These are phyloP conservation scores for Pinguiococcus pyrenoidosus DNA, from an alignment of 108 stramenopile genomes.

Conservation along the genomic window DNA sequence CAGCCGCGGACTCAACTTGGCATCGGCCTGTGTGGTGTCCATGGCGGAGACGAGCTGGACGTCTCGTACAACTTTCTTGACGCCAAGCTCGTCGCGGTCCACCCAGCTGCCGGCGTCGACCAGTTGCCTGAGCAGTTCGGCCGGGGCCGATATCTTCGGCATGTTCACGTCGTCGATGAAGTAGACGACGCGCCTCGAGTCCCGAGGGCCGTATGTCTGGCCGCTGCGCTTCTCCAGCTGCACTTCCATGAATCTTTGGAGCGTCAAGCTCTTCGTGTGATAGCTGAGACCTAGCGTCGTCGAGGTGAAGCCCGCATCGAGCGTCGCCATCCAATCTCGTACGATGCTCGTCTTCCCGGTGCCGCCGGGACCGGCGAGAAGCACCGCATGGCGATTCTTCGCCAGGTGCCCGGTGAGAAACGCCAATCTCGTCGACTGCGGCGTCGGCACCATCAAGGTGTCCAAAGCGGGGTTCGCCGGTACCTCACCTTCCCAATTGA, in stretches of 20 bases:
- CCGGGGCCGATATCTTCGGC: too few relatives aligned
- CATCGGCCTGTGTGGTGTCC: neutral
- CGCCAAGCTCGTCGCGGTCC: neutral
- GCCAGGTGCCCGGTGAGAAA: too few relatives aligned
- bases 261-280: conserved; percentile 22
- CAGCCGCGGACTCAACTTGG: neutral
- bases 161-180: conserved; percentile 38
- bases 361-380: too few relatives aligned
- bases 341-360: too few relatives aligned
- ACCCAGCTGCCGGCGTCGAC: neutral
- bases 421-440: too few relatives aligned
- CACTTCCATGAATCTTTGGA: conserved; percentile 32
- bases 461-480: too few relatives aligned
- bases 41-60: neutral
- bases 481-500: too few relatives aligned
- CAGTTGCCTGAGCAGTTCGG: neutral
- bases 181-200: conserved; percentile 7
- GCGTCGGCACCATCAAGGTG: too few relatives aligned
- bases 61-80: neutral
- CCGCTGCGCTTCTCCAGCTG: conserved; percentile 33
- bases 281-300: too few relatives aligned
- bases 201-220: conserved; percentile 30
- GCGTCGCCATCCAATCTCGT: too few relatives aligned
- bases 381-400: too few relatives aligned
- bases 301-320: too few relatives aligned